phyloP scores from a whole-genome alignment of 768 basidiomycete species.

The Phlebiopsis flavidoalba region DNA sequence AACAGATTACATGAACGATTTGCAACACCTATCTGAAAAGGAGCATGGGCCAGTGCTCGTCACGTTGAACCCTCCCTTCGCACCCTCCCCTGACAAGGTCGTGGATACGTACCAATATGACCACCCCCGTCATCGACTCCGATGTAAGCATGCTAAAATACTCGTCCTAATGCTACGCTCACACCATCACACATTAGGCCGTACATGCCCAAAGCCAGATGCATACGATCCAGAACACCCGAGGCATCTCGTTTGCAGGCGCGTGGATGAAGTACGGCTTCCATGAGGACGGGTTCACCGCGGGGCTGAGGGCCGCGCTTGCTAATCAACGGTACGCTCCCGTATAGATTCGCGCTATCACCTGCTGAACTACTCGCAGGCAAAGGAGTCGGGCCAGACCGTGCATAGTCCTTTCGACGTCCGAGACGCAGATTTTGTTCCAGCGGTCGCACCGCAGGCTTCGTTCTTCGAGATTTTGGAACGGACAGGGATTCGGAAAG shows the following conservation, averaged over 20 bases:
- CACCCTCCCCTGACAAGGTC: conserved; percentile 33
- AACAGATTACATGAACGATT: conserved; percentile 69
- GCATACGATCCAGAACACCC: conserved; percentile 52
- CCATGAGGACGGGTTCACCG: conserved; percentile 74
- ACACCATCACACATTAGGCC: conserved; percentile 30
- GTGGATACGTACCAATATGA: conserved; percentile 54
- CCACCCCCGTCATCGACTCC: conserved; percentile 61
- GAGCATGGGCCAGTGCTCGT: conserved; percentile 60
- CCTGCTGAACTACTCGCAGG: background rate
- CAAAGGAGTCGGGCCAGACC: background rate
- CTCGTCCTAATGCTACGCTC: background rate
- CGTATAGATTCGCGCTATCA: background rate
- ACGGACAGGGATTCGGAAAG: background rate
- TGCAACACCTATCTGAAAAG: conserved; percentile 59
- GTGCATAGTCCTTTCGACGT: background rate
- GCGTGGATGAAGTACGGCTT: conserved; percentile 77
- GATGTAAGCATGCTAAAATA: conserved; percentile 28
- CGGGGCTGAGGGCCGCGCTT: conserved; percentile 34
- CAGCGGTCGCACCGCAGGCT: background rate
- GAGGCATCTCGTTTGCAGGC: conserved; percentile 57
- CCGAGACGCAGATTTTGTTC: background rate
- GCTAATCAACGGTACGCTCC: conserved; percentile 18
- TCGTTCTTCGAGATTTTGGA: background rate
- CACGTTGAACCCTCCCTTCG: conserved; percentile 69
- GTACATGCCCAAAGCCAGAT: conserved; percentile 51